Base-by-base conservation (phyloP, 441 rosid species). In the Populus hybrid region DNA sequence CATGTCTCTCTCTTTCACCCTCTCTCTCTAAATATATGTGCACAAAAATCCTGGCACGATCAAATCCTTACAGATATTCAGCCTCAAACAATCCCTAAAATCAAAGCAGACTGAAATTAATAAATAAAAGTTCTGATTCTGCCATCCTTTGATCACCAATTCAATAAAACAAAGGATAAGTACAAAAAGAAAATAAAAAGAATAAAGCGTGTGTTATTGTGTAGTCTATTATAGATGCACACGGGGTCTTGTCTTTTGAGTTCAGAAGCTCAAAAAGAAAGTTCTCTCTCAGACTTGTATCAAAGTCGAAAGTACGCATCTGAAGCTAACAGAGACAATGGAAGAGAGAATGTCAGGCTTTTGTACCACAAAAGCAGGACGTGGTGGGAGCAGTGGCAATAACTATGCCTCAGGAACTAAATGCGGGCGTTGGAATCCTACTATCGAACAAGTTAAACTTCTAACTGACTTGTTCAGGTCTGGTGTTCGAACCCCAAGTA, bases 341-440 rank as follows among this genome's bases (percentile, higher is more conserved):
- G 92, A 88, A 14, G 90, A 89, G 67, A 80, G 86, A 50, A 78
- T 89, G 85, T 84, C 93, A 84, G 95, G 90, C 72, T 92, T 88
- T 86, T 90, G 90, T 75, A 72, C 84, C 28, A 63, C 85, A 66
- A 93, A 89, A 85, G 82, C 86, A 30, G 81, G 87, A 69, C 81
- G 50, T 5, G 67, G 59, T 5, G 68, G 61, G 9, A 34, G 63
- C 12, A 36, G 78, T 11, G 80, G 79, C 20, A 82, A 76, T 57
- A 71, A 70, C 32, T 68, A 86, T 2, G 80, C 88, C 12, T 81
- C 86, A 0, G 97, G 97, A 26, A 86, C 96, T 1, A 95, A 95
- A 86, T 92, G 99, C 70, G 98, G 97, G 57, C 88, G 99, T 38
- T 95, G 99, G 99, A 95, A 93, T 77, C 99, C 98, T 0, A 93